These are phyloP conservation scores for Volvox carteri DNA, from an alignment of 163 green algal species.

Conservation along the genomic window DNA sequence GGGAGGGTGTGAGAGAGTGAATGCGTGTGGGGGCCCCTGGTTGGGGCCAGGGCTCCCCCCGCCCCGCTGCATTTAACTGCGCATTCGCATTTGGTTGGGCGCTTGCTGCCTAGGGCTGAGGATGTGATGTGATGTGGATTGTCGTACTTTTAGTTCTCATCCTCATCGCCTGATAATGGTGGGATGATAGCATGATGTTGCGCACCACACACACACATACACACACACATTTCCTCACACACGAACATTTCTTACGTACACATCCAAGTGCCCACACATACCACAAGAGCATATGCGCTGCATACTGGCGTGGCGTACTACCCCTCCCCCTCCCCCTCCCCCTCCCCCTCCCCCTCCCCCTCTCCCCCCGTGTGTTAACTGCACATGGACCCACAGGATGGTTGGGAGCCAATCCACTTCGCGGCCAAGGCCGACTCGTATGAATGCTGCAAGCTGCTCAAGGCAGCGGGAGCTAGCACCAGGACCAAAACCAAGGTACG, in stretches of 20 bases:
- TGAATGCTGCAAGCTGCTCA: neutral
- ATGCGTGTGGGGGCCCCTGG: neutral
- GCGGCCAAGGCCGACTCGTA: neutral
- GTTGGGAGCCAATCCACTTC: conserved; percentile 1
- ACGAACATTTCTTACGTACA: neutral
- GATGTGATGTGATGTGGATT: no score
- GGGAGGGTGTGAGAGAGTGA: neutral
- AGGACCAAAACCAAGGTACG: neutral
- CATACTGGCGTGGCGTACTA: neutral
- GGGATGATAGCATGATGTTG: no score
- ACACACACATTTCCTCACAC: neutral
- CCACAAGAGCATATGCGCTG: neutral
- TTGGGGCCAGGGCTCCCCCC: no score
- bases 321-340: neutral
- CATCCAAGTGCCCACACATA: neutral
- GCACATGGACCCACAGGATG: conserved; percentile 8
- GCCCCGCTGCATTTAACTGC: no score
- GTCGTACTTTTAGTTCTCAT: no score
- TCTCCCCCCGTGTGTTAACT: no score
- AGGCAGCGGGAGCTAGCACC: neutral
- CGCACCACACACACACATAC: no score
- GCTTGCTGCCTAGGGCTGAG: no score
- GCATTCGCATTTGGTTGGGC: no score
- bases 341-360: neutral
- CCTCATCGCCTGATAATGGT: no score